These are phyloP conservation scores for Colletotrichum viniferum DNA, from an alignment of 2,329 filamentous ascomycete species.

Conservation along the genomic window DNA sequence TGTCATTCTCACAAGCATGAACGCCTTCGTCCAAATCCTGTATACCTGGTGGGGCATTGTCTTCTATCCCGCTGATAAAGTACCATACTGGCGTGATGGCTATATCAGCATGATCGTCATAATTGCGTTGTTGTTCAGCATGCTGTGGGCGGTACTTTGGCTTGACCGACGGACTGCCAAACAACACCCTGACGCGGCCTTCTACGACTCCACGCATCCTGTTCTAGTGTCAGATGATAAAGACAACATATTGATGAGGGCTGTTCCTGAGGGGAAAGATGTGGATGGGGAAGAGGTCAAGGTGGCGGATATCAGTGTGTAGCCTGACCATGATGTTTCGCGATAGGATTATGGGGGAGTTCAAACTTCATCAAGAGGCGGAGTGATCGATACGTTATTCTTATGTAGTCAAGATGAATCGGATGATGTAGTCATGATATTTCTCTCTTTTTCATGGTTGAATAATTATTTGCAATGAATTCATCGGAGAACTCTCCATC, in stretches of 20 bases:
- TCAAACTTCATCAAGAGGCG: neutral
- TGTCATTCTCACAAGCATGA: neutral
- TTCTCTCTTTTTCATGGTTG: too few species aligned
- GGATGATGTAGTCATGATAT: rapidly evolving
- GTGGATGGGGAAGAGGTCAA: neutral
- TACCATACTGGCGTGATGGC: neutral
- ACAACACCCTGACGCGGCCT: neutral
- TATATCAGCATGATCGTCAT: neutral
- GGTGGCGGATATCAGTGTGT: neutral
- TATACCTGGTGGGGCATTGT: neutral
- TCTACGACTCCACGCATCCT: neutral
- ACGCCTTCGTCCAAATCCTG: neutral
- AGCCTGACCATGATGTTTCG: neutral
- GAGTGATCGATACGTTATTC: too few species aligned
- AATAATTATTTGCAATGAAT: too few species aligned
- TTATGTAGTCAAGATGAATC: too few species aligned
- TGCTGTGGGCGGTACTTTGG: neutral
- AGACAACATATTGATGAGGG: neutral
- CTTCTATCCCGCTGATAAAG: neutral
- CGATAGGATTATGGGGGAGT: neutral
- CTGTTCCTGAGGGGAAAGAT: neutral
- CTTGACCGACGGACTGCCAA: neutral
- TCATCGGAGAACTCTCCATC: too few species aligned
- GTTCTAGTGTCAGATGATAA: neutral
- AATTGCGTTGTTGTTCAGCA: neutral